A percentile compares a stretch with the other conserved stretches of the same genome.
Evolutionary conservation across 2,329 filamentous ascomycete species (phyloP).

Genomic region (Mycogone perniciosa): DNA sequence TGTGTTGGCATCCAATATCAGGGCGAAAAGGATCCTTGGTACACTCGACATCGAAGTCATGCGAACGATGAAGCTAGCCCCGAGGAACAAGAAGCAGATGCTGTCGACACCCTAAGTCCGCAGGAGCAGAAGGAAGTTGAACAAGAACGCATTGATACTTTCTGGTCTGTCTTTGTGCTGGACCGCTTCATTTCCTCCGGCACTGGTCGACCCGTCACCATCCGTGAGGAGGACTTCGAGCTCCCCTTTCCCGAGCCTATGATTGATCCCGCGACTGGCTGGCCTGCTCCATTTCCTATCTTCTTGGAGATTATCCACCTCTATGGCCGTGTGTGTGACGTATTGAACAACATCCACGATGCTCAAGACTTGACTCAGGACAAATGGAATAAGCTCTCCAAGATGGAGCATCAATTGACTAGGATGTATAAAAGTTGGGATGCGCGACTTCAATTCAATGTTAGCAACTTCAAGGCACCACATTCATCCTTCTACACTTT

Average conservation of each 20-base stretch:
- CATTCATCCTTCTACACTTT: slow-evolving; percentile 79
- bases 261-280: slow-evolving; percentile 52
- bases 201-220: slow-evolving; percentile 74
- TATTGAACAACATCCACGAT: slow-evolving; percentile 74
- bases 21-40: slow-evolving; percentile 46
- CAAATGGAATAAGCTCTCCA: slow-evolving; percentile 62
- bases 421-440: slow-evolving; percentile 66
- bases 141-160: slow-evolving; percentile 76
- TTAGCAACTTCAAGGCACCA: slow-evolving; percentile 83
- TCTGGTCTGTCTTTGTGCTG: slow-evolving; percentile 85
- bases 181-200: slow-evolving; percentile 84
- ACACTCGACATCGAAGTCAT: slow-evolving; percentile 38
- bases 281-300: slow-evolving; percentile 72
- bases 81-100: slow-evolving; percentile 35
- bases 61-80: slow-evolving; percentile 30
- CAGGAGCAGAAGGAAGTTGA: slow-evolving; percentile 61
- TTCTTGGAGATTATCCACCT: slow-evolving; percentile 80
- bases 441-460: slow-evolving; percentile 72
- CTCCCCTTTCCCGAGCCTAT: slow-evolving; percentile 56
- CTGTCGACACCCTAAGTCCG: slow-evolving; percentile 34
- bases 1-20: slow-evolving; percentile 64
- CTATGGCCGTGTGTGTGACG: slow-evolving; percentile 76
- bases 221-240: slow-evolving; percentile 81
- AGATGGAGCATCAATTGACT: slow-evolving; percentile 78
- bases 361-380: slow-evolving; percentile 68